phyloP scores from a whole-genome alignment of 805 yeast species.

The Candida alai region DNA sequence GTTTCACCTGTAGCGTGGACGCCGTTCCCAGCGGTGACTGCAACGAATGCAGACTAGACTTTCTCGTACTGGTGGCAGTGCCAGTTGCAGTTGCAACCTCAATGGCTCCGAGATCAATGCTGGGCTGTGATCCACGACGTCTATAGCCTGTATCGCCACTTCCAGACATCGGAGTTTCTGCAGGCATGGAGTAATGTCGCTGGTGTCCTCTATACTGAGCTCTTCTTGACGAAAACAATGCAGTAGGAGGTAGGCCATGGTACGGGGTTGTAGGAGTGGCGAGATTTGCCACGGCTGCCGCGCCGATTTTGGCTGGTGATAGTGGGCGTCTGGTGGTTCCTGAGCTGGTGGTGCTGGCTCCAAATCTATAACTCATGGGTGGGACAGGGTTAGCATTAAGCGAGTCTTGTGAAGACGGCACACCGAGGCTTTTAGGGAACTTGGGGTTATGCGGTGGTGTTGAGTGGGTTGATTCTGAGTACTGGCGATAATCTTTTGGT shows the following conservation, averaged over 20 bases:
- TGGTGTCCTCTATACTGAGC: slow-evolving; percentile 21
- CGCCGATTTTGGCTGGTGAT: slow-evolving; percentile 72
- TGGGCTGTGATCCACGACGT: slow-evolving; percentile 9
- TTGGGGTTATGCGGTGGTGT: slow-evolving; percentile 1
- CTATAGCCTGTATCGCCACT: slow-evolving; percentile 5
- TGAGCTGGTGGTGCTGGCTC: slow-evolving; percentile 20
- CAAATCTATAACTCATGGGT: slow-evolving; percentile 34
- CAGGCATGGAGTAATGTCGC: slow-evolving; percentile 42
- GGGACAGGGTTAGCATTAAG: slow-evolving; percentile 28
- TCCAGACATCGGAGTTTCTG: slow-evolving; percentile 15
- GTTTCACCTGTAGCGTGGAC: slow-evolving; percentile 39
- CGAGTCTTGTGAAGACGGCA: slow-evolving; percentile 14
- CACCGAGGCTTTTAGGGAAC: not conserved
- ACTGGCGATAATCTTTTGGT: too few relatives aligned
- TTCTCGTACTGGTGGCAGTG: slow-evolving; percentile 1
- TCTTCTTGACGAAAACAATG: slow-evolving; percentile 8
- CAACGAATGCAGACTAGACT: slow-evolving; percentile 13
- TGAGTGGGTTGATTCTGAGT: not conserved
- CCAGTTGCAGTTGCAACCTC: slow-evolving; percentile 4
- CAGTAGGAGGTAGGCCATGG: slow-evolving; percentile 14
- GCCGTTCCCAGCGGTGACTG: slow-evolving; percentile 25
- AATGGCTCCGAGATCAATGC: slow-evolving; percentile 5
- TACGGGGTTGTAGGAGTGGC: slow-evolving; percentile 35
- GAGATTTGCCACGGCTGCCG: slow-evolving; percentile 58
- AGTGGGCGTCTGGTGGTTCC: slow-evolving; percentile 16